Evolutionary conservation across 371 early-diverging fungal species (phyloP).

Genomic region (Dinochytrium kinnereticum): DNA sequence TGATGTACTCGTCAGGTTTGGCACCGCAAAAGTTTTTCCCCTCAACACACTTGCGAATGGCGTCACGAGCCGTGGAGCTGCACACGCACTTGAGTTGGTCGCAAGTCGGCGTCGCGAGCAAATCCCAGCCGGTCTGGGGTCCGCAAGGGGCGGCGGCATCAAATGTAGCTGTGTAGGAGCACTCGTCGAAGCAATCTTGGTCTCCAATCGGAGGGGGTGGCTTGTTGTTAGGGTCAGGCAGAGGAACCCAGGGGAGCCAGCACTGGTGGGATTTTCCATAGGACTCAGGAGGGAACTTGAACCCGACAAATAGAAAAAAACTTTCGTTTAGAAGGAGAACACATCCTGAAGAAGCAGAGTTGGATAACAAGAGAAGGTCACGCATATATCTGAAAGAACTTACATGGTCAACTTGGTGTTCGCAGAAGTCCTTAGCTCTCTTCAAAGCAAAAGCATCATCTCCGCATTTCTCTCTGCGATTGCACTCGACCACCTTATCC

Average conservation of each 20-base stretch:
- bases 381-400: too few species aligned
- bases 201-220: background rate
- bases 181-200: conserved; percentile 9
- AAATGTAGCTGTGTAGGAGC: background rate
- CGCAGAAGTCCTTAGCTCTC: background rate
- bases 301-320: too few species aligned
- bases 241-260: conserved; percentile 14
- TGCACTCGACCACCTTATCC: conserved; percentile 2
- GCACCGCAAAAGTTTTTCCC: background rate
- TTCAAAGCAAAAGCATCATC: background rate
- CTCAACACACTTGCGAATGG: background rate
- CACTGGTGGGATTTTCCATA: background rate
- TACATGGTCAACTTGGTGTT: conserved; percentile 6
- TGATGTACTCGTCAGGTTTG: background rate
- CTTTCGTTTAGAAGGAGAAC: too few species aligned
- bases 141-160: background rate
- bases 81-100: background rate
- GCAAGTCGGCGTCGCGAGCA: background rate
- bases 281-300: background rate
- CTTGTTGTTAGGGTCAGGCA: background rate
- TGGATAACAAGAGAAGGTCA: too few species aligned
- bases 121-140: background rate
- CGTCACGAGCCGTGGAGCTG: background rate
- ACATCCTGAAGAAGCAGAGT: too few species aligned
- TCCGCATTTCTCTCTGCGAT: conserved; percentile 2